phyloP scores from a whole-genome alignment of 2,329 filamentous ascomycete genomes.

The Pezicula carpinea region DNA sequence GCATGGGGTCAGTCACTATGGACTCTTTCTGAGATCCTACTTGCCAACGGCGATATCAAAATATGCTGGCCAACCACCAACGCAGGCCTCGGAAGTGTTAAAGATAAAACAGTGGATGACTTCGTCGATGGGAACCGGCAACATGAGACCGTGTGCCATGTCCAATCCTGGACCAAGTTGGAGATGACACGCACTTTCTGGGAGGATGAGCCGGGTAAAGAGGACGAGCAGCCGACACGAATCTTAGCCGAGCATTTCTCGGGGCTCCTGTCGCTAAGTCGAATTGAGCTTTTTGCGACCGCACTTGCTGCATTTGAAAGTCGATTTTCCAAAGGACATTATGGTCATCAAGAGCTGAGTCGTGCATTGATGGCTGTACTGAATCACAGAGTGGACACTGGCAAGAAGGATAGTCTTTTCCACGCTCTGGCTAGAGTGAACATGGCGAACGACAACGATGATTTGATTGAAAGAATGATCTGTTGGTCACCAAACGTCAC shows the following conservation, averaged over 20 bases:
- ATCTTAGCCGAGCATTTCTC: constrained; percentile 23
- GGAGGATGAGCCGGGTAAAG: neutral
- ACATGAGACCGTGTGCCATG: neutral
- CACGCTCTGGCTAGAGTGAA: constrained; percentile 25
- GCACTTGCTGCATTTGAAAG: neutral
- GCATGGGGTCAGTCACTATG: neutral
- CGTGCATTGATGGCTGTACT: constrained; percentile 24
- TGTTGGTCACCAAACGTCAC: constrained; percentile 5
- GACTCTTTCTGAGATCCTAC: neutral
- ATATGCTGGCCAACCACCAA: neutral
- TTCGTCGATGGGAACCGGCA: too few relatives aligned
- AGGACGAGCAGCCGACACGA: constrained; percentile 6
- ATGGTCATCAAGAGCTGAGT: constrained; percentile 17
- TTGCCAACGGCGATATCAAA: neutral
- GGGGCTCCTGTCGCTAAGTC: constrained; percentile 18
- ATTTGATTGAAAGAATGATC: constrained; percentile 24
- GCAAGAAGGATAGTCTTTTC: constrained; percentile 19
- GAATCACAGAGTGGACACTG: constrained; percentile 17
- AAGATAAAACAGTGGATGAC: too few relatives aligned
- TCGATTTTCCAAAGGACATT: neutral
- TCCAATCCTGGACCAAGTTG: neutral
- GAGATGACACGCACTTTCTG: neutral
- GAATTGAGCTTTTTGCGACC: constrained; percentile 13
- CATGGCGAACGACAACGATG: constrained; percentile 26
- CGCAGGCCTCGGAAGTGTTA: too few relatives aligned